Percentiles rank a stretch among this genome's conserved stretches.
These are phyloP conservation scores for Calonectria henricotiae DNA, from an alignment of 2,329 filamentous ascomycete species.

Conservation along the genomic window DNA sequence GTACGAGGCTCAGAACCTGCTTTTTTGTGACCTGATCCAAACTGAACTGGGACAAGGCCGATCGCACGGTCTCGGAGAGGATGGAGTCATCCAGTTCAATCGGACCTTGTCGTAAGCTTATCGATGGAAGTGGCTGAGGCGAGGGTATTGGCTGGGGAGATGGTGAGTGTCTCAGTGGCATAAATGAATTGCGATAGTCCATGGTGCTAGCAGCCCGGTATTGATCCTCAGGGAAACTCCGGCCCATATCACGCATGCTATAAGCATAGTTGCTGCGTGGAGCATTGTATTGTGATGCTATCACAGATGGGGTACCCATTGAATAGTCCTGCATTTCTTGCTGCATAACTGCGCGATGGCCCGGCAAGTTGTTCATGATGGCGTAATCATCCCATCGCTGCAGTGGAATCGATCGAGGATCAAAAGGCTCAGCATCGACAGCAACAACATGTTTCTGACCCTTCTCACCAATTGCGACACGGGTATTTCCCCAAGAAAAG, in stretches of 20 bases:
- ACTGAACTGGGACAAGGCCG: conserved; percentile 90
- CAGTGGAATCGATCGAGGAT: conserved; percentile 92
- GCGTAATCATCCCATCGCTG: conserved; percentile 99
- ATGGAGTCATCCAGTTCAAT: conserved; percentile 82
- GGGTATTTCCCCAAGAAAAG: conserved; percentile 98
- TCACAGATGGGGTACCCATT: conserved; percentile 70
- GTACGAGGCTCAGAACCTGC: conserved; percentile 90
- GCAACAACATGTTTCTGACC: conserved; percentile 91
- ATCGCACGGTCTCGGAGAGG: conserved; percentile 90
- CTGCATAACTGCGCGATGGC: conserved; percentile 80
- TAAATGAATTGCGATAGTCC: conserved; percentile 57
- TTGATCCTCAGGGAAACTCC: conserved; percentile 8
- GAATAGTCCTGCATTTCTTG: conserved; percentile 84
- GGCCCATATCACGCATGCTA: conserved; percentile 5
- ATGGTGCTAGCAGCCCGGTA: background rate
- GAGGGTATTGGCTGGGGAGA: conserved; percentile 64
- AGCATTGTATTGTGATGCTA: conserved; percentile 16
- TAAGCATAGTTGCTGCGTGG: conserved; percentile 8
- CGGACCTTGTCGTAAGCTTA: conserved; percentile 74
- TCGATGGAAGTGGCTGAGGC: conserved; percentile 58
- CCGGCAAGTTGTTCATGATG: conserved; percentile 86
- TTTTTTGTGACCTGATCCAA: conserved; percentile 98
- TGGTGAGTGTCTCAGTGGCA: conserved; percentile 97
- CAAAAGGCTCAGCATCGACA: conserved; percentile 87
- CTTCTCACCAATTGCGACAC: conserved; percentile 95